Base-by-base conservation (phyloP, 2,329 filamentous ascomycete species). In the Huntiella bhutanensis region DNA sequence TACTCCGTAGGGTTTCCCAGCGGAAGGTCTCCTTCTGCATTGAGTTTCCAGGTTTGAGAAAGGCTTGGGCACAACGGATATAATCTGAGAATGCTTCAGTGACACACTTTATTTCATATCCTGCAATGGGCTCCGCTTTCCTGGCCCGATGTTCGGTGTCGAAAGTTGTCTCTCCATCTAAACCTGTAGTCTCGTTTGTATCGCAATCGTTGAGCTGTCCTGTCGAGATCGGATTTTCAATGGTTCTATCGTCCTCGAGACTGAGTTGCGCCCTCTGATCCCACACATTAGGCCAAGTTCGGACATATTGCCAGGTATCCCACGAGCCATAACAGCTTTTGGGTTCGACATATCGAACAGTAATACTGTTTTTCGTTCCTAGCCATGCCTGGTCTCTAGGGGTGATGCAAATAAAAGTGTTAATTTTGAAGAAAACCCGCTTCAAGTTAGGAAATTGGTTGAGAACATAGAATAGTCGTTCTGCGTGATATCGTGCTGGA, bases 281-380 rank as follows among this genome's bases (percentile, higher is more conserved):
- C 10, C 19, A 13, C 19, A 15, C 37, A 17, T 39, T 28, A 28
- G 22, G 22, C 37, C 15, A 17, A 2, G 12, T 16, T 10, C 3
- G 15, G 11, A 16, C n/a, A 15, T 32, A 41, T 32, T 41, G 5
- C 11, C 2, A 1, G n/a, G 16, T 4, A 12, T 10, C 32, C 4
- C 28, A 10, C 47, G 39, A 46, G 15, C 43, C 33, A 39, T 43
- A 28, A 13, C 40, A 33, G 3, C 4, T 16, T 38, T 28, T 13
- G 15, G 35, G 12, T 8, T 28, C 33, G 15, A 12, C 10, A 22
- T 17, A 49, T 32, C 10, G 48, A 42, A 11, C 19, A 22, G 13
- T 46, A 28, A 5, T 39, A 42, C 32, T 49, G 48, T 5, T 46
- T 45, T 44, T 40, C 46, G 11, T 35, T 35, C n/a, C 19, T 33